Base-by-base conservation (phyloP, 352 stramenopile species). In the Globisporangium alternatum region DNA sequence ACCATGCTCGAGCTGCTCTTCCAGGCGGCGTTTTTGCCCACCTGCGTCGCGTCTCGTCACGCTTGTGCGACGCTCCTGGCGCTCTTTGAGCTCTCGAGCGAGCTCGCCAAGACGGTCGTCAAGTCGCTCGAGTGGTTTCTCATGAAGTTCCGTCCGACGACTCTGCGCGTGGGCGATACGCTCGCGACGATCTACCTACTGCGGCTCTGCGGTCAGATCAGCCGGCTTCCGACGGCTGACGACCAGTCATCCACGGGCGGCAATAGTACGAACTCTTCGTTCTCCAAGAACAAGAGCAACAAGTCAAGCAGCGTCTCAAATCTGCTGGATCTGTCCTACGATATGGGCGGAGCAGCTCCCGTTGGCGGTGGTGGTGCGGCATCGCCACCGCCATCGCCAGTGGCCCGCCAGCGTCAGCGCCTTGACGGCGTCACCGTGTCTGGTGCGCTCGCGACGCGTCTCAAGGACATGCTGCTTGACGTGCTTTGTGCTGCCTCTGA, bases 161-260 rank as follows among this genome's bases (percentile, higher is more conserved):
- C 81, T 3, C 68, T 94, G 33, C 76, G 74, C 0, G 67, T 89
- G 22, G 80, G 72, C 13, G 83, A 94, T 39, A 71, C 73, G 9
- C 65, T 94, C 44, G 78, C 85, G 6, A 85, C 80, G n/a, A 70
- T 88, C 21, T 89, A 91, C 57, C 31, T 94, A 48, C 48, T 94
- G 48, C 72, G 74, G 0, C 65, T 94, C 3, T 81, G 69, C 22
- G 85, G 83, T 0, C 77, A 85, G 60, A 71, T 92, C 66, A 77
- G 70, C 45, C 83, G 85, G 0, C 64, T 91, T 15, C 76, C 75
- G 1, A 49, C 71, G 1, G n/a, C 31, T 13, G 52, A 64, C 17
- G 28, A 15, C 45, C 10, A 52, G 21, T 30, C 17, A 22, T 22
- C 43, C 17, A 22, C 5, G 5, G 17, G n/a, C 5, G 9, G 35